Base-by-base conservation (phyloP, 306 rosid species). In the Mimosa bimucronata region DNA sequence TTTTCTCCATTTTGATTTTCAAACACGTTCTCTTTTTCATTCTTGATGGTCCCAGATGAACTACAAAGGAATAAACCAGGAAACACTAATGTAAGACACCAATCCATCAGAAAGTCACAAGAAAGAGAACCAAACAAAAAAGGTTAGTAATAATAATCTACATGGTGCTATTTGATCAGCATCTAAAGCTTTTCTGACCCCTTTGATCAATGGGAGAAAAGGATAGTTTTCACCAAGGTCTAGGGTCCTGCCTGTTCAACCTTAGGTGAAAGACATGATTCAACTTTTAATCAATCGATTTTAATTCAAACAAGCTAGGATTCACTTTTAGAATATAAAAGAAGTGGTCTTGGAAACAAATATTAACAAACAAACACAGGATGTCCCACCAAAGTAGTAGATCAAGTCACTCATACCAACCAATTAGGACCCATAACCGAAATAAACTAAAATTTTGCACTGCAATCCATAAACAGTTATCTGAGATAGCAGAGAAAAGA, bases 41-140 rank as follows among this genome's bases (percentile, higher is more conserved):
- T 62, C 83, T 82, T 81, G 75, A 81, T 82, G 78, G 84, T 76
- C 82, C 86, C 90, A 29, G 84, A 62, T n/a, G 87, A 76, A 71
- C 95, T 86, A 31, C 82, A 72, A 53, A 9, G 26, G 62, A 75
- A 34, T 62, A 75, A 37, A 0, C 3, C 87, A 77, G 73, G 2
- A 19, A 58, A 64, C 72, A 40, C 18, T n/a, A n/a, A n/a, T n/a
- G 4, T 45, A 80, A 58, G 74, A 77, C 37, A 81, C 71, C 76
- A 88, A 80, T n/a, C 48, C 8, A 46, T 1, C 19, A 55, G 19
- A 41, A 15, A 74, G 52, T 67, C 21, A 37, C 19, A 58, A 16
- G 13, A 53, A 40, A 74, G 48, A 64, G 16, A 64, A 5, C 13
- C 48, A 7, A 21, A 50, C 64, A 21, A 18, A 61, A 30, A 69